A percentile compares a stretch with the other conserved stretches of the same genome.
Conservation (phyloP, 164 flowering plant genomes). For the Houttuynia cordata region DNA sequence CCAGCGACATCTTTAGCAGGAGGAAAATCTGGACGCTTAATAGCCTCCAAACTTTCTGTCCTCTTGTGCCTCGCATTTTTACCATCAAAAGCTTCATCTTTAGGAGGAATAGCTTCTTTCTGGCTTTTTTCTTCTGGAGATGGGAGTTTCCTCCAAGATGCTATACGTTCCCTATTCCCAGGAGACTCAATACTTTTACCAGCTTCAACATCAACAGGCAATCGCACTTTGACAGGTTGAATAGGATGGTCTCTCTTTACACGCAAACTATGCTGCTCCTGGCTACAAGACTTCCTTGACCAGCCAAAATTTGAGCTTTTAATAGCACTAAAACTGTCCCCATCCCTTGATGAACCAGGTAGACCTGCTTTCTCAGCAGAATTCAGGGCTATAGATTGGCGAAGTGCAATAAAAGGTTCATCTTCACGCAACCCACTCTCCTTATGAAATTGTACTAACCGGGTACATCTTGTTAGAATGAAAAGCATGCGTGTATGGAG, state of each 20-base stretch:
- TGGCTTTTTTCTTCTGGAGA: slow-evolving; percentile 47
- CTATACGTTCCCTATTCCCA: slow-evolving; percentile 45
- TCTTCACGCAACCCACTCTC: slow-evolving; percentile 91
- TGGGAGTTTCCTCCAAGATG: slow-evolving; percentile 91
- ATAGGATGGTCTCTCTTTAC: slow-evolving; percentile 33
- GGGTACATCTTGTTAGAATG: slow-evolving; percentile 93
- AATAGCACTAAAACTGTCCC: slow-evolving; percentile 22
- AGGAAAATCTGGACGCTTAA: slow-evolving; percentile 40
- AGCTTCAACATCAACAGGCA: slow-evolving; percentile 27
- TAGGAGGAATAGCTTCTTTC: slow-evolving; percentile 31
- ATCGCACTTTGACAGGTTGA: slow-evolving; percentile 14
- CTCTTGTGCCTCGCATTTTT: slow-evolving; percentile 15
- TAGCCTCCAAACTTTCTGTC: slow-evolving; percentile 27
- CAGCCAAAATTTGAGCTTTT: slow-evolving; percentile 33
- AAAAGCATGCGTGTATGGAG: slow-evolving; percentile 98
- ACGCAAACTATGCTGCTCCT: slow-evolving; percentile 64
- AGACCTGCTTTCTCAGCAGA: slow-evolving; percentile 52
- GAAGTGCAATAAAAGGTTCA: slow-evolving; percentile 52
- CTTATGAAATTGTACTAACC: slow-evolving; percentile 94
- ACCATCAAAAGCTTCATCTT: slow-evolving; percentile 28
- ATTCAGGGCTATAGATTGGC: slow-evolving; percentile 52
- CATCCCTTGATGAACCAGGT: slow-evolving; percentile 29
- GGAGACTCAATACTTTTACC: slow-evolving; percentile 42
- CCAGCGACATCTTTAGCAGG: slow-evolving; percentile 46
- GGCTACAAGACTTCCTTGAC: slow-evolving; percentile 39